Percentiles rank a stretch among this genome's conserved stretches.
Evolutionary conservation across 2,329 filamentous ascomycete species (phyloP).

Genomic region (Colletotrichum phormii): DNA sequence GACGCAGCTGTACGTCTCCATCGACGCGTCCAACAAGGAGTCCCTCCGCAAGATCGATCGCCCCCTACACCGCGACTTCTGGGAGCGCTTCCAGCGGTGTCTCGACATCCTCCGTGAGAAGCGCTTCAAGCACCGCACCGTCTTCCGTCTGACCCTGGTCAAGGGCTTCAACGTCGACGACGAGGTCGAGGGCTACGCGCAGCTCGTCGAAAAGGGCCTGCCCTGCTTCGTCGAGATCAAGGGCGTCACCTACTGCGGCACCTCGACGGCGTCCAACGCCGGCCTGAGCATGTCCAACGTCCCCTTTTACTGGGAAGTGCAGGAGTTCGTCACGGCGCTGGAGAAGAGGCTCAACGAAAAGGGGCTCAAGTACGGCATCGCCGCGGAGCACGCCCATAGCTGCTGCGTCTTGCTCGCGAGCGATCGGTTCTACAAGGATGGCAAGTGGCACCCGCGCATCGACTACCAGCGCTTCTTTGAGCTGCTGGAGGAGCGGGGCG

Average conservation of each 20-base stretch:
- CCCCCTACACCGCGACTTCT: slow-evolving; percentile 94
- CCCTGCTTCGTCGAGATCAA: slow-evolving; percentile 97
- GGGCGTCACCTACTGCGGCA: slow-evolving; percentile 97
- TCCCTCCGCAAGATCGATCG: slow-evolving; percentile 89
- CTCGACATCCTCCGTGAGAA: slow-evolving; percentile 89
- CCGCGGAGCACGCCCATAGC: slow-evolving; percentile 93
- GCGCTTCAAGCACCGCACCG: slow-evolving; percentile 87
- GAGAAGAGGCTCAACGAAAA: slow-evolving; percentile 75
- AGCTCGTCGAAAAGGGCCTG: slow-evolving; percentile 85
- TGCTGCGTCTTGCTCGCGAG: slow-evolving; percentile 92
- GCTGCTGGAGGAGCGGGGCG: slow-evolving; percentile 76
- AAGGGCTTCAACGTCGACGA: slow-evolving; percentile 99
- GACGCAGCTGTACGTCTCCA: slow-evolving; percentile 95
- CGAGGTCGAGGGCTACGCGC: slow-evolving; percentile 89
- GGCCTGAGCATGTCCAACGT: slow-evolving; percentile 98
- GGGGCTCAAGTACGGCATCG: slow-evolving; percentile 87
- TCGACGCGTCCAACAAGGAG: slow-evolving; percentile 92
- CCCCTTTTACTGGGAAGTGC: slow-evolving; percentile 93
- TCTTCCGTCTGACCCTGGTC: slow-evolving; percentile 94
- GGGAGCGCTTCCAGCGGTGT: slow-evolving; percentile 94
- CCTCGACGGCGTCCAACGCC: slow-evolving; percentile 83
- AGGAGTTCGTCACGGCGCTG: slow-evolving; percentile 82
- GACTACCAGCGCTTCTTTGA: slow-evolving; percentile 92
- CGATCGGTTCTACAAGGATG: slow-evolving; percentile 79
- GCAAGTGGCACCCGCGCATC: slow-evolving; percentile 91